Evolutionary conservation across 805 yeast genomes (phyloP).

Genomic region (Metschnikowia lunata): DNA sequence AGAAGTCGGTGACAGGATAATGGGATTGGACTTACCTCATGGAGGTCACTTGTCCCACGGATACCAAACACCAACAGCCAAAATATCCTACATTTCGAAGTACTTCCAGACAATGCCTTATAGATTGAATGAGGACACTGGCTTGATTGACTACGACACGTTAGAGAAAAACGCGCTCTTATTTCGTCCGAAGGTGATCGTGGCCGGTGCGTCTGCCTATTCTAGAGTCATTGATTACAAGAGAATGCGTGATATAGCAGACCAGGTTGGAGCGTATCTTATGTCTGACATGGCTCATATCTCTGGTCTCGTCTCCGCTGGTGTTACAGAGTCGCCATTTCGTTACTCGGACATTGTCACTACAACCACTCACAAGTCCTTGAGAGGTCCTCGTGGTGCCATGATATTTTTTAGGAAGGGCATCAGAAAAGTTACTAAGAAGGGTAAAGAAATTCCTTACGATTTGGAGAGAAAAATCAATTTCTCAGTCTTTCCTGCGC

Average conservation of each 20-base stretch:
- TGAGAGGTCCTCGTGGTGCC: constrained; percentile 99
- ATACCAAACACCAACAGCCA: constrained; percentile 84
- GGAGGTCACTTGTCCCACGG: constrained; percentile 99
- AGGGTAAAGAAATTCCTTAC: constrained; percentile 79
- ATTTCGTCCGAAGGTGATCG: constrained; percentile 91
- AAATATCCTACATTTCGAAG: constrained; percentile 87
- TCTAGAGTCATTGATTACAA: constrained; percentile 85
- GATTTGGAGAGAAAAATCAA: constrained; percentile 90
- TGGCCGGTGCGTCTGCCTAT: constrained; percentile 97
- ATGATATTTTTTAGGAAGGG: constrained; percentile 97
- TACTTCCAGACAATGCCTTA: constrained; percentile 98
- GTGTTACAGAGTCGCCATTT: constrained; percentile 90
- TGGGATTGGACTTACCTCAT: constrained; percentile 97
- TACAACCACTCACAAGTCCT: constrained; percentile 94
- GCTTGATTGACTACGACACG: constrained; percentile 86
- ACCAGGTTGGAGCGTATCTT: constrained; percentile 88
- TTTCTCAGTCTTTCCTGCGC: constrained; percentile 98
- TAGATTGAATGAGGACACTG: constrained; percentile 80
- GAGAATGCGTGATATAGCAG: constrained; percentile 87
- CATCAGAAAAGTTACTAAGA: constrained; percentile 73
- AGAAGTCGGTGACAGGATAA: constrained; percentile 86
- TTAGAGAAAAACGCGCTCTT: constrained; percentile 76
- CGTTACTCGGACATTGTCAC: constrained; percentile 93
- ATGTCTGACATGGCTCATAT: constrained; percentile 97
- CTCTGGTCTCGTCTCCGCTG: constrained; percentile 93